Evolutionary conservation across 768 basidiomycete genomes (phyloP).

Genomic region (Rhodosporidiobolus sp.): DNA sequence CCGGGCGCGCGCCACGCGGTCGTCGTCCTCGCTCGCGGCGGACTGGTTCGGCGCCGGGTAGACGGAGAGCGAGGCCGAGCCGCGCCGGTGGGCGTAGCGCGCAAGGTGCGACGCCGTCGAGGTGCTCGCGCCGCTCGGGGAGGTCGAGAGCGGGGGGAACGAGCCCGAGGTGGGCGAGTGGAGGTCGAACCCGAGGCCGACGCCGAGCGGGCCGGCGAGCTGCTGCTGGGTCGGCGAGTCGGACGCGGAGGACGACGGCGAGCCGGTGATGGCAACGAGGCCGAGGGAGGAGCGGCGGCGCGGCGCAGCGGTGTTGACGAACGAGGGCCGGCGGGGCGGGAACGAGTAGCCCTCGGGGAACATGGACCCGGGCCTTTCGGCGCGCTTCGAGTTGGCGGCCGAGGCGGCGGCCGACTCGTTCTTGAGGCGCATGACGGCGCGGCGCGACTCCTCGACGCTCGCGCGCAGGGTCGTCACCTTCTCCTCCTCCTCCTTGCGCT

Average conservation of each 20-base stretch:
- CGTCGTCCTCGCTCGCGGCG: slow-evolving; percentile 18
- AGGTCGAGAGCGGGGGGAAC: not conserved
- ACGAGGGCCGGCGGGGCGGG: slow-evolving; percentile 26
- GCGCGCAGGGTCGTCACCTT: slow-evolving; percentile 38
- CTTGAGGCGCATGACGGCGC: slow-evolving; percentile 39
- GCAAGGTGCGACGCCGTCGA: slow-evolving; percentile 5
- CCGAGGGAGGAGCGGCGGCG: slow-evolving; percentile 34
- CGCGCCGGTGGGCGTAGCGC: slow-evolving; percentile 30
- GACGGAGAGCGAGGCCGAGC: slow-evolving; percentile 12
- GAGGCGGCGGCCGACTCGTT: slow-evolving; percentile 18
- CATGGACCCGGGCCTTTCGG: not conserved
- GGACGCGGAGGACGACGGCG: slow-evolving; percentile 3
- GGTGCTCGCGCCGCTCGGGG: not conserved
- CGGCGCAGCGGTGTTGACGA: not conserved
- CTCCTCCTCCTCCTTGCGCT: slow-evolving; percentile 31
- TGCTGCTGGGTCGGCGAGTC: not conserved
- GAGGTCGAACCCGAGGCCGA: slow-evolving; percentile 32
- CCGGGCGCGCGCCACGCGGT: slow-evolving; percentile 21
- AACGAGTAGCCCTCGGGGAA: slow-evolving; percentile 4
- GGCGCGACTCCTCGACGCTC: slow-evolving; percentile 39
- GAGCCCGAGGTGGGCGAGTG: not conserved
- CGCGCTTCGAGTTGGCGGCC: not conserved
- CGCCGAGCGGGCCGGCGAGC: not conserved
- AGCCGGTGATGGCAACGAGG: slow-evolving; percentile 24
- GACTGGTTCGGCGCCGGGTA: slow-evolving; percentile 3